Evolutionary conservation across 768 basidiomycete genomes (phyloP).

Genomic region (Termitomyces sp.): DNA sequence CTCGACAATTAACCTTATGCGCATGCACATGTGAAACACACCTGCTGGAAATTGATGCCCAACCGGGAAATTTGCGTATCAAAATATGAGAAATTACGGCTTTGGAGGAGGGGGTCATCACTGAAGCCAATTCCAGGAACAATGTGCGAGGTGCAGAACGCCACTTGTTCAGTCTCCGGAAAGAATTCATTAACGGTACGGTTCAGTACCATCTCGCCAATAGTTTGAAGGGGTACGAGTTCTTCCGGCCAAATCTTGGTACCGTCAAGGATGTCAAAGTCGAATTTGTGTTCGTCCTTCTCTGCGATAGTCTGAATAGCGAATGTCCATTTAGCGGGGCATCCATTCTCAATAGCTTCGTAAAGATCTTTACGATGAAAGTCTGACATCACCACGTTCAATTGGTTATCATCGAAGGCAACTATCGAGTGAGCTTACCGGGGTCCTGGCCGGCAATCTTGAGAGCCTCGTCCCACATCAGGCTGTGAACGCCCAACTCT

Average conservation of each 20-base stretch:
- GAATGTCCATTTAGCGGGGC: conserved; percentile 74
- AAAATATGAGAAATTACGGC: conserved; percentile 82
- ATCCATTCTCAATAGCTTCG: conserved; percentile 74
- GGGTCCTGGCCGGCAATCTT: conserved; percentile 84
- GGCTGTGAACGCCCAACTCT: conserved; percentile 76
- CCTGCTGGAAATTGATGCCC: conserved; percentile 76
- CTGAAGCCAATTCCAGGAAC: conserved; percentile 69
- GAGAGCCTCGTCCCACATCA: conserved; percentile 88
- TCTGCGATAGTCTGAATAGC: conserved; percentile 71
- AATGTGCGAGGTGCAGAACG: conserved; percentile 76
- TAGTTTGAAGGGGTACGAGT: conserved; percentile 66
- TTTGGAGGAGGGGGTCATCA: conserved; percentile 78
- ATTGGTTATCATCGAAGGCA: neutral
- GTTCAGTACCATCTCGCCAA: conserved; percentile 71
- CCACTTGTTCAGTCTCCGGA: conserved; percentile 83
- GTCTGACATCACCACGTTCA: conserved; percentile 32
- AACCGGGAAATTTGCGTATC: conserved; percentile 82
- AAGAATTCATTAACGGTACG: conserved; percentile 72
- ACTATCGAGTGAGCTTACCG: conserved; percentile 28
- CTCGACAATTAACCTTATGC: neutral
- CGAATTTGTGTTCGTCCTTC: conserved; percentile 72
- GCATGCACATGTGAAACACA: conserved; percentile 16
- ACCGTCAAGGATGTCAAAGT: conserved; percentile 84
- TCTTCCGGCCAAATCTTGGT: conserved; percentile 88
- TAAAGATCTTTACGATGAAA: conserved; percentile 85